Percentiles rank a stretch among this genome's conserved stretches.
Conservation (phyloP, 208 protist species). For the Lotmaria passim region DNA sequence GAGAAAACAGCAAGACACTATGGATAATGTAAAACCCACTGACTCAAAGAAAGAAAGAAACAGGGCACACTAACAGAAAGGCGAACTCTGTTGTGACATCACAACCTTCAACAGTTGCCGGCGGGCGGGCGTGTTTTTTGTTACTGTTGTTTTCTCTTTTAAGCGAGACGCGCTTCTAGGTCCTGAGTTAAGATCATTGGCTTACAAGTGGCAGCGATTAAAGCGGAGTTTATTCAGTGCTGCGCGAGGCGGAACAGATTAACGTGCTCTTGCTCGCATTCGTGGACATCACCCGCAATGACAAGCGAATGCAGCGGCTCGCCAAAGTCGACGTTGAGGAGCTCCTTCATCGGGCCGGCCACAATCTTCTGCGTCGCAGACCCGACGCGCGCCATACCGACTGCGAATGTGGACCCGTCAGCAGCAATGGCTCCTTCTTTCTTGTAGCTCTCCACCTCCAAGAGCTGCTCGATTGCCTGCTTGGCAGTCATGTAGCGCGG, state of each 20-base stretch:
- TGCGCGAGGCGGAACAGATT: conserved; percentile 50
- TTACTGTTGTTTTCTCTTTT: too few relatives aligned
- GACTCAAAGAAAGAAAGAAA: too few relatives aligned
- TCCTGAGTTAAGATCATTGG: too few relatives aligned
- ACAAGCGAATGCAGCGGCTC: conserved; percentile 97
- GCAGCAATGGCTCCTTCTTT: conserved; percentile 69
- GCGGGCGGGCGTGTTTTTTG: too few relatives aligned
- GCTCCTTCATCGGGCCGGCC: conserved; percentile 91
- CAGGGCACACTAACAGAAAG: too few relatives aligned
- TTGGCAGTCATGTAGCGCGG: conserved; percentile 99
- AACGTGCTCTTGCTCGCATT: conserved; percentile 94
- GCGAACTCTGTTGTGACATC: too few relatives aligned
- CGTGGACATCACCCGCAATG: conserved; percentile 95
- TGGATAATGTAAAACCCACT: too few relatives aligned
- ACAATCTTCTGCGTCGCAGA: conserved; percentile 92
- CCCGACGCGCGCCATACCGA: conserved; percentile 98
- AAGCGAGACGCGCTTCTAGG: too few relatives aligned
- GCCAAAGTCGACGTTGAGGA: conserved; percentile 96
- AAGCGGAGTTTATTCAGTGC: conserved; percentile 5
- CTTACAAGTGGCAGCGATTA: conserved; percentile 7
- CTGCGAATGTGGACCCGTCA: conserved; percentile 85
- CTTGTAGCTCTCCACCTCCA: conserved; percentile 92
- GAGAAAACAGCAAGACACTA: neutral
- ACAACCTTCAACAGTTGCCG: too few relatives aligned
- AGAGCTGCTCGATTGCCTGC: conserved; percentile 95